A percentile compares a stretch with the other conserved stretches of the same genome.
These are phyloP conservation scores for Xylaria cubensis DNA, from an alignment of 495 filamentous ascomycete species.

Conservation along the genomic window DNA sequence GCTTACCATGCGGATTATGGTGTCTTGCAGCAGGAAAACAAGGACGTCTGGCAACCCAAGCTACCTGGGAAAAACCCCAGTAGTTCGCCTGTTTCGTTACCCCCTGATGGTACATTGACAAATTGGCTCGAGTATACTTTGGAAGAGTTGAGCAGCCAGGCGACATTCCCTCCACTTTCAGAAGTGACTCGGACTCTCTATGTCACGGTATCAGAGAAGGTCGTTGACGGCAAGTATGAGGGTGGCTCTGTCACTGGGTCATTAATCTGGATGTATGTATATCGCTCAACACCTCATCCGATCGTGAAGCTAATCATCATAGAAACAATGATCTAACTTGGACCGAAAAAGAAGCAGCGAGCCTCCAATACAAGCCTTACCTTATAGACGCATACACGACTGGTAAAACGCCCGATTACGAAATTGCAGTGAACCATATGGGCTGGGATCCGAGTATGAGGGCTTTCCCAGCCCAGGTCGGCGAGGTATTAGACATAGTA, in stretches of 20 bases:
- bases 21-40: neutral
- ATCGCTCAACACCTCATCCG: neutral
- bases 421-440: slow-evolving; percentile 50
- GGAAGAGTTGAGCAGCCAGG: slow-evolving; percentile 44
- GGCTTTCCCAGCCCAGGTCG: slow-evolving; percentile 60
- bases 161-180: slow-evolving; percentile 51
- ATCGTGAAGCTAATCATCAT: slow-evolving; percentile 6
- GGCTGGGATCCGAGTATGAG: slow-evolving; percentile 61
- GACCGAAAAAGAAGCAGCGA: slow-evolving; percentile 50
- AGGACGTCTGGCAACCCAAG: slow-evolving; percentile 13
- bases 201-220: slow-evolving; percentile 52
- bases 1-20: neutral
- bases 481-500: slow-evolving; percentile 69
- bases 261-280: slow-evolving; percentile 40
- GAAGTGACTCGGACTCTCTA: slow-evolving; percentile 62
- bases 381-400: slow-evolving; percentile 63
- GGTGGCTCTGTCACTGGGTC: slow-evolving; percentile 32
- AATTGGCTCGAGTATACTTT: slow-evolving; percentile 63
- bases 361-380: slow-evolving; percentile 49
- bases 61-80: slow-evolving; percentile 40
- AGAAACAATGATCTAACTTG: slow-evolving; percentile 56
- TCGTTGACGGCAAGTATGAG: slow-evolving; percentile 47
- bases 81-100: slow-evolving; percentile 45
- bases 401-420: slow-evolving; percentile 49
- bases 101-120: slow-evolving; percentile 42